Conservation (phyloP, 2,329 filamentous ascomycete species). For the Hymenoscyphus scutula region DNA sequence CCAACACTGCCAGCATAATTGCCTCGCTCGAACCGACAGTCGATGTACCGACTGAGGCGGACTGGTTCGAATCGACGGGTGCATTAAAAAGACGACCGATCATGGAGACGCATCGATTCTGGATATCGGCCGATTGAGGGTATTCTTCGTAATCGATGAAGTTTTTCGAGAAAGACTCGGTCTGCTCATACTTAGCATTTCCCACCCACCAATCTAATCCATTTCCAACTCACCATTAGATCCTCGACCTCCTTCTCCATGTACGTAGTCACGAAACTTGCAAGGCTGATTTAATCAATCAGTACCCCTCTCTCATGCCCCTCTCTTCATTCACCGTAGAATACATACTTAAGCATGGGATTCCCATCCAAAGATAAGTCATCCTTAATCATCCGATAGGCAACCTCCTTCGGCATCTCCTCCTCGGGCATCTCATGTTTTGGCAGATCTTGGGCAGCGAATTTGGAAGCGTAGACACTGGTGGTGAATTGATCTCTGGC, state of each 20-base stretch:
- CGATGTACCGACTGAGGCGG: slow-evolving; percentile 77
- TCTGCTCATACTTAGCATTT: slow-evolving; percentile 20
- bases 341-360: slow-evolving; percentile 72
- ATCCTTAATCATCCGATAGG: slow-evolving; percentile 97
- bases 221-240: slow-evolving; percentile 63
- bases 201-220: neutral
- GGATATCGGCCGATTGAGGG: slow-evolving; percentile 76
- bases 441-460: slow-evolving; percentile 77
- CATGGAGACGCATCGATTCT: slow-evolving; percentile 90
- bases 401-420: slow-evolving; percentile 88
- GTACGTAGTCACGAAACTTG: slow-evolving; percentile 93
- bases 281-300: slow-evolving; percentile 56
- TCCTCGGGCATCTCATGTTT: slow-evolving; percentile 80
- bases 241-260: slow-evolving; percentile 98
- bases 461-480: slow-evolving; percentile 79
- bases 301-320: neutral
- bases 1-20: slow-evolving; percentile 78
- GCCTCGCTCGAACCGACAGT: slow-evolving; percentile 88
- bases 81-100: slow-evolving; percentile 88
- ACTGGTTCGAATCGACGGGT: slow-evolving; percentile 53
- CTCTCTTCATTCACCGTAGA: neutral
- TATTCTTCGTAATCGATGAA: slow-evolving; percentile 91
- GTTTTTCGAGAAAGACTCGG: slow-evolving; percentile 89
- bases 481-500: slow-evolving; percentile 32
- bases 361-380: slow-evolving; percentile 89